These are phyloP conservation scores for Agrostemma githago DNA, from an alignment of 148 eudicot genomes.

Conservation along the genomic window DNA sequence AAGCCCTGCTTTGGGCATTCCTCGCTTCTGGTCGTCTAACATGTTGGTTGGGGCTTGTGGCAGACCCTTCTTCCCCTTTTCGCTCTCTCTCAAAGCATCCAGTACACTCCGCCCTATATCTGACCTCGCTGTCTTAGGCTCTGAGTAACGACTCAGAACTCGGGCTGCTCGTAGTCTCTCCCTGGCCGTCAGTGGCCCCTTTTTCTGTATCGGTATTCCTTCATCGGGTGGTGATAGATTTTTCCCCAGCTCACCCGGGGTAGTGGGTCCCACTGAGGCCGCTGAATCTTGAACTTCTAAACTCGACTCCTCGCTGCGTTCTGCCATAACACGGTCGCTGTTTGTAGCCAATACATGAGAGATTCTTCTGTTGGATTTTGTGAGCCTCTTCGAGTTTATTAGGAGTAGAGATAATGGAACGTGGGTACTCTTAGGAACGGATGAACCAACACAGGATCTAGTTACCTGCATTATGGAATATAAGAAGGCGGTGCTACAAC, in stretches of 20 bases:
- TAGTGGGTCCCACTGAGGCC: constrained; percentile 22
- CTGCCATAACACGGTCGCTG: constrained; percentile 38
- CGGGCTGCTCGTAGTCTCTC: constrained; percentile 92
- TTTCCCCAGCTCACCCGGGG: constrained; percentile 15
- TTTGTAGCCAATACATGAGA: constrained; percentile 42
- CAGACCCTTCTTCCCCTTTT: constrained; percentile 78
- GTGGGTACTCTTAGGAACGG: constrained; percentile 23
- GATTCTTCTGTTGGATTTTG: constrained; percentile 24
- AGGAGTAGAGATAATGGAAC: constrained; percentile 27
- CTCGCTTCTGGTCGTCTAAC: constrained; percentile 82
- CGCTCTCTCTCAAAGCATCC: constrained; percentile 74
- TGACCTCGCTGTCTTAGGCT: constrained; percentile 51
- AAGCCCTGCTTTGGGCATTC: constrained; percentile 77
- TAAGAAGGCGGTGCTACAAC: constrained; percentile 7
- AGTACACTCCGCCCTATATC: constrained; percentile 66
- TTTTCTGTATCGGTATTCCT: constrained; percentile 30
- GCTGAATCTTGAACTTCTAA: neutral
- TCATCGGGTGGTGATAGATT: constrained; percentile 23
- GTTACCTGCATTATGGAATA: constrained; percentile 31
- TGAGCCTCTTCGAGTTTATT: constrained; percentile 28
- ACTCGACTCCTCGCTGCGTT: neutral
- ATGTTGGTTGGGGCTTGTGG: constrained; percentile 93
- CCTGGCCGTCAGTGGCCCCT: constrained; percentile 67
- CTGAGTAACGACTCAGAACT: constrained; percentile 72
- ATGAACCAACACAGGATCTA: constrained; percentile 25